Evolutionary conservation across 768 basidiomycete species (phyloP).

Genomic region (Suillus fuscotomentosus): DNA sequence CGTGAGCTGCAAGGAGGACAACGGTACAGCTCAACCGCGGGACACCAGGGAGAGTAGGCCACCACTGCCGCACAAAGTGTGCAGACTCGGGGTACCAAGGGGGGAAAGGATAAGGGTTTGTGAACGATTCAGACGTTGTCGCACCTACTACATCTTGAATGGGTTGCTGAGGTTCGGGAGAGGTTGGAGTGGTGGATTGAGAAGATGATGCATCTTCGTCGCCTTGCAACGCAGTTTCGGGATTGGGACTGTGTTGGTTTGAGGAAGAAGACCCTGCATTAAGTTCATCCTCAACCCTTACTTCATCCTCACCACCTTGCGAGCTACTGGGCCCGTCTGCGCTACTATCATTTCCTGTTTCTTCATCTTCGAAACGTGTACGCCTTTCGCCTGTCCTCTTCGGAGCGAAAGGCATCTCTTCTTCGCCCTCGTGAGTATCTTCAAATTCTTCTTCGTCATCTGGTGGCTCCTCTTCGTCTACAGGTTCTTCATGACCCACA

Average conservation of each 20-base stretch:
- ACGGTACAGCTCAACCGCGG: slow-evolving; percentile 73
- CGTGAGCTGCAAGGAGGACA: slow-evolving; percentile 62
- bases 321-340: not conserved
- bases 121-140: slow-evolving; percentile 17
- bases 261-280: slow-evolving; percentile 11
- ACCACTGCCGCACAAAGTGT: slow-evolving; percentile 81
- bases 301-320: slow-evolving; percentile 7
- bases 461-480: slow-evolving; percentile 10
- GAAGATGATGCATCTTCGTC: slow-evolving; percentile 1
- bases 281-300: slow-evolving; percentile 10
- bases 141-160: slow-evolving; percentile 1
- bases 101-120: slow-evolving; percentile 65
- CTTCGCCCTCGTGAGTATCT: not conserved
- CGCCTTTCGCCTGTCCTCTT: not conserved
- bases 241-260: not conserved
- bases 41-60: slow-evolving; percentile 64
- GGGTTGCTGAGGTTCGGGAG: slow-evolving; percentile 8
- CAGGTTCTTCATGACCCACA: not conserved
- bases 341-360: not conserved
- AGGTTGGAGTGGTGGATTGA: slow-evolving; percentile 4
- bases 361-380: not conserved
- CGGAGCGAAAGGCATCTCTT: not conserved
- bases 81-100: slow-evolving; percentile 73
- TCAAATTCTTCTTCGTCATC: slow-evolving; percentile 9
- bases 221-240: not conserved